Evolutionary conservation across 2,329 filamentous ascomycete species (phyloP).

Genomic region (Endoconidiophora polonica): DNA sequence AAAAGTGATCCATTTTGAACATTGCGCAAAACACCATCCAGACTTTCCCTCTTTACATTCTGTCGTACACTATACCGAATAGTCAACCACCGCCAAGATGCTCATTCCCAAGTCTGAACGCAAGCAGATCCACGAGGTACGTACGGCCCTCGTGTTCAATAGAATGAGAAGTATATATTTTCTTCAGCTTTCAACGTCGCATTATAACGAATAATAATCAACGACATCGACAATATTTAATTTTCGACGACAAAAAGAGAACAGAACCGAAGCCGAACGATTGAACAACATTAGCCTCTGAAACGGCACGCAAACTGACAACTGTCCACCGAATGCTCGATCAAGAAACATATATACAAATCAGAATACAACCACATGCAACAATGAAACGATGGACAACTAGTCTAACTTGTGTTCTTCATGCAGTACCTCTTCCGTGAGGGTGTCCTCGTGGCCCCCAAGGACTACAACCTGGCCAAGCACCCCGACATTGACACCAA

Average conservation of each 20-base stretch:
- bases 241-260: background rate
- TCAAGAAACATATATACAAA: background rate
- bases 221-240: conserved; percentile 15
- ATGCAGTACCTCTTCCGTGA: conserved; percentile 89
- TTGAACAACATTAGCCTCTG: background rate
- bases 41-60: conserved; percentile 14
- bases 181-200: conserved; percentile 3
- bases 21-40: conserved; percentile 16
- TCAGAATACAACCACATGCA: background rate
- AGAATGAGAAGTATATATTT: conserved; percentile 1
- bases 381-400: background rate
- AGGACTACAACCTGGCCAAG: conserved; percentile 97
- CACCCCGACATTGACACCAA: conserved; percentile 98
- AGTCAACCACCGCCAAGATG: conserved; percentile 43
- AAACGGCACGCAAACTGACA: background rate
- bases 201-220: background rate
- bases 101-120: conserved; percentile 99
- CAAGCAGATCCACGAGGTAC: conserved; percentile 95
- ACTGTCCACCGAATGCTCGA: conserved; percentile 6
- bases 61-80: conserved; percentile 13
- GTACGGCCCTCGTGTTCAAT: conserved; percentile 13
- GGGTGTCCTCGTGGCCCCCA: conserved; percentile 90
- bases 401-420: conserved; percentile 10
- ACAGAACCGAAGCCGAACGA: background rate
- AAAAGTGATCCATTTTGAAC: conserved; percentile 29